Conservation (phyloP, 371 early-diverging fungal genomes). For the Chytridium lagenaria region DNA sequence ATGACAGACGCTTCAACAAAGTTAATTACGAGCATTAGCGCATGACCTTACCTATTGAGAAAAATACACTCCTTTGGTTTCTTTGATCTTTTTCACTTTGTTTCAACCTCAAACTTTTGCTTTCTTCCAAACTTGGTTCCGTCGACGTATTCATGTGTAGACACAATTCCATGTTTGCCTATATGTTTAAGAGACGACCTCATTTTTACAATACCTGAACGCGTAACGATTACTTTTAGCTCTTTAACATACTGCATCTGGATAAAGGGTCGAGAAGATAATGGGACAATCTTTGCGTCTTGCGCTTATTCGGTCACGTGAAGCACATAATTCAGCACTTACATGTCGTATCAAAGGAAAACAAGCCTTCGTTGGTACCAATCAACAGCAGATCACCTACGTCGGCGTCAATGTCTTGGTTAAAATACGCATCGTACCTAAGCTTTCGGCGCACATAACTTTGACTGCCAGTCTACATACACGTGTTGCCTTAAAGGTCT, state of each 20-base stretch:
- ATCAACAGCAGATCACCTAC: constrained; percentile 53
- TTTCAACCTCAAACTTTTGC: constrained; percentile 60
- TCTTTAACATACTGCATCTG: constrained; percentile 54
- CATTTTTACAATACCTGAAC: constrained; percentile 46
- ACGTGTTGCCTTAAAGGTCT: constrained; percentile 54
- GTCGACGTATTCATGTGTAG: constrained; percentile 49
- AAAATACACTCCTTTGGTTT: constrained; percentile 59
- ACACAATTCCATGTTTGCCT: constrained; percentile 57
- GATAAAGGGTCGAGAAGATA: constrained; percentile 54
- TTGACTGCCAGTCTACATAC: constrained; percentile 54
- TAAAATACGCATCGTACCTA: constrained; percentile 36
- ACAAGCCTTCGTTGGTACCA: constrained; percentile 61
- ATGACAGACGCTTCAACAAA: constrained; percentile 29
- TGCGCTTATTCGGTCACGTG: constrained; percentile 5
- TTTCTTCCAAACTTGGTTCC: constrained; percentile 37
- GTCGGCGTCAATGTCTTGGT: not conserved
- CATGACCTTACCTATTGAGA: constrained; percentile 43
- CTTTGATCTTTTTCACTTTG: constrained; percentile 58
- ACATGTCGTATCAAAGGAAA: constrained; percentile 51
- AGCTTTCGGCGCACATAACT: constrained; percentile 57
- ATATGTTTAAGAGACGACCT: not conserved
- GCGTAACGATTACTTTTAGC: constrained; percentile 51
- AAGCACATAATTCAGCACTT: not conserved
- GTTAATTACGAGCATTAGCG: not conserved
- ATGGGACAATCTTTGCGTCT: constrained; percentile 46